Base-by-base conservation (phyloP, 306 rosid genomes). In the Quercus bicolor region DNA sequence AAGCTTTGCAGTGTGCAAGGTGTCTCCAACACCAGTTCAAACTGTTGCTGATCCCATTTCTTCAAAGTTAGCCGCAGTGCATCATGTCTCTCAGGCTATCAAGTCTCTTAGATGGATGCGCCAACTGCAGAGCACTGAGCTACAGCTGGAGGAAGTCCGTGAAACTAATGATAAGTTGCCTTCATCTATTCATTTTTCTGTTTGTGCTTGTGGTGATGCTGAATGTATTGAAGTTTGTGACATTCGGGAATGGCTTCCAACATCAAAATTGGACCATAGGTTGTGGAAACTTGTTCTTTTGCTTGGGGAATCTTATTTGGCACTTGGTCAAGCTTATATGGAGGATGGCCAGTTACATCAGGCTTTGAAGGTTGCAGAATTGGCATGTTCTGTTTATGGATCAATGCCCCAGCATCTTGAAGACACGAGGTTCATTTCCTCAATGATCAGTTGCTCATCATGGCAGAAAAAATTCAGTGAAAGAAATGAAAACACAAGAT, bases 201-300 rank as follows among this genome's bases (percentile, higher is more conserved):
- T 94, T 77, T 94, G 98, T 92, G 94, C 95, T 51, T 94, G 98
- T 65, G 98, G 98, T 73, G 98, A 94, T 81, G 82, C 93, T 59
- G 98, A 94, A 60, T 94, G 98, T 84, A 91, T 94, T 68, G 98
- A 94, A 91, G 97, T 94, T 77, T 94, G 98, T 78, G 98, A 94
- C 82, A 93, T 94, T 73, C 86, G 93, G 75, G 91, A 92, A 84
- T 94, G 98, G 98, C 98, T 94, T 85, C 98, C 97, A 75, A 92
- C 79, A 69, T 92, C 97, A 77, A 94, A 90, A 80, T 84, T 94
- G 88, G 97, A 94, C 84, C 84, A 89, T 82, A 94, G 89, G 88
- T 78, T 92, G 82, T 92, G 98, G 98, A 94, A 94, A 77, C 91
- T 94, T 69, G 97, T 94, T 82, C 98, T 94, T 78, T 87, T 94